phyloP scores from a whole-genome alignment of 1,284 basidiomycete genomes.

The Phenoliferia sp. region DNA sequence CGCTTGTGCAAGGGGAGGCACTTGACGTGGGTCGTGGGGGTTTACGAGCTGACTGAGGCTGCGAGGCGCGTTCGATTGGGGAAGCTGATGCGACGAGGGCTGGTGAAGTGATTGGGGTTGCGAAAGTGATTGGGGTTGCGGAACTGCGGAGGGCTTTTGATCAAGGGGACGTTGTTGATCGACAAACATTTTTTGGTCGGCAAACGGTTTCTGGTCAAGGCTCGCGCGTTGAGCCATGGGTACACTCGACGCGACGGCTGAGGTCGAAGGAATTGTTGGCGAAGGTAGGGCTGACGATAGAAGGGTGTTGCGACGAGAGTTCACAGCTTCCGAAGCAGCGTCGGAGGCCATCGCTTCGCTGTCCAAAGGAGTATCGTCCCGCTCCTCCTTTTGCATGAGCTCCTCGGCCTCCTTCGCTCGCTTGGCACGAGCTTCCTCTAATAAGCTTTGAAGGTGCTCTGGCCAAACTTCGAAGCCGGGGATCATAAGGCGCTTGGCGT shows the following conservation, averaged over 20 bases:
- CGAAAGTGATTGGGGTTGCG: no score
- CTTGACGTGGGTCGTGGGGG: background rate
- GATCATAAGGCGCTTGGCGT: background rate
- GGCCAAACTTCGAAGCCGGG: slow-evolving; percentile 25
- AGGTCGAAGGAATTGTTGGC: background rate
- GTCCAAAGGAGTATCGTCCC: background rate
- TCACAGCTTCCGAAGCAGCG: background rate
- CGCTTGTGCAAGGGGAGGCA: background rate
- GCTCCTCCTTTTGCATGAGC: background rate
- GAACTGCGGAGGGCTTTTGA: background rate
- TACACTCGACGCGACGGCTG: background rate
- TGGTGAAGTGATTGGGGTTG: no score
- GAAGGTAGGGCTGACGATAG: background rate
- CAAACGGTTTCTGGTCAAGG: background rate
- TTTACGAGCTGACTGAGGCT: no score
- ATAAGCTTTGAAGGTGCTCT: background rate
- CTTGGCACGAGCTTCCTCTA: slow-evolving; percentile 2
- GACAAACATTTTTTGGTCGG: no score
- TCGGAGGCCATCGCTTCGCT: slow-evolving; percentile 6
- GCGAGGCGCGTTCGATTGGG: no score
- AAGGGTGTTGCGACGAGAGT: background rate
- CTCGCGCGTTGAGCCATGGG: background rate
- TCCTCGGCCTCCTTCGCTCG: slow-evolving; percentile 5
- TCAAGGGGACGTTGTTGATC: background rate
- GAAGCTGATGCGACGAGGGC: no score